A percentile compares a stretch with the other conserved stretches of the same genome.
phyloP scores from a whole-genome alignment of 306 rosid genomes.

The Lathyrus aphaca region DNA sequence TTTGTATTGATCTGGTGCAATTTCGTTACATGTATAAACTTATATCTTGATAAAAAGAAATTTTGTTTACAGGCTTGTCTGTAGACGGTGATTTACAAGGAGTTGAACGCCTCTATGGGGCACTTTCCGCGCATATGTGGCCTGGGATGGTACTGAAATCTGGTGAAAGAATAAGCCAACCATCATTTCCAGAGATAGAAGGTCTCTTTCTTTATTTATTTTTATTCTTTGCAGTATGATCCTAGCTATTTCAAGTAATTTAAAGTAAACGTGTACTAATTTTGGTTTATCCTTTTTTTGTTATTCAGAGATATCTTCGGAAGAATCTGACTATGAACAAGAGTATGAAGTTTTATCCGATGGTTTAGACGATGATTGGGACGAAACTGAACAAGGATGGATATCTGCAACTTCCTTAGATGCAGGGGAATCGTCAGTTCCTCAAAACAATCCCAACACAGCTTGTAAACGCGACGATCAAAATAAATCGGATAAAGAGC shows the following conservation, averaged over 20 bases:
- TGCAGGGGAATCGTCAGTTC: conserved; percentile 40
- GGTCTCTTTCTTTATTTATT: conserved; percentile 46
- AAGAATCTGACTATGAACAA: conserved; percentile 81
- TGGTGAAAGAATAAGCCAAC: conserved; percentile 67
- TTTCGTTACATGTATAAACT: conserved; percentile 10
- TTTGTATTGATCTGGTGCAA: neutral
- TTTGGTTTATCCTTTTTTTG: conserved; percentile 35
- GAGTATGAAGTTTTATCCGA: conserved; percentile 75
- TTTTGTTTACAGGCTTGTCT: conserved; percentile 70
- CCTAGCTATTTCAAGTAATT: neutral
- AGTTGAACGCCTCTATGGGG: conserved; percentile 82
- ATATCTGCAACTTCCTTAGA: conserved; percentile 56
- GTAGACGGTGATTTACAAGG: conserved; percentile 86
- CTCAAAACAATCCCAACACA: conserved; percentile 34
- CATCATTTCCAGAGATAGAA: conserved; percentile 68
- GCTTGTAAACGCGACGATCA: conserved; percentile 37
- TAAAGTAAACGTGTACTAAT: conserved; percentile 20
- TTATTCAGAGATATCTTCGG: conserved; percentile 71
- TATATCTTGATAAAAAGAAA: conserved; percentile 17
- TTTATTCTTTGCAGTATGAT: conserved; percentile 21
- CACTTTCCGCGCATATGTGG: conserved; percentile 95
- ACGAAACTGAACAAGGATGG: conserved; percentile 67
- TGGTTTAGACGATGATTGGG: conserved; percentile 76
- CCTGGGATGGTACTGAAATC: conserved; percentile 91
- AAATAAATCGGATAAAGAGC: conserved; percentile 38